A percentile compares a stretch with the other conserved stretches of the same genome.
Evolutionary conservation across 1,139 yeast species (phyloP).

Genomic region (Suhomyces bolitotheri): DNA sequence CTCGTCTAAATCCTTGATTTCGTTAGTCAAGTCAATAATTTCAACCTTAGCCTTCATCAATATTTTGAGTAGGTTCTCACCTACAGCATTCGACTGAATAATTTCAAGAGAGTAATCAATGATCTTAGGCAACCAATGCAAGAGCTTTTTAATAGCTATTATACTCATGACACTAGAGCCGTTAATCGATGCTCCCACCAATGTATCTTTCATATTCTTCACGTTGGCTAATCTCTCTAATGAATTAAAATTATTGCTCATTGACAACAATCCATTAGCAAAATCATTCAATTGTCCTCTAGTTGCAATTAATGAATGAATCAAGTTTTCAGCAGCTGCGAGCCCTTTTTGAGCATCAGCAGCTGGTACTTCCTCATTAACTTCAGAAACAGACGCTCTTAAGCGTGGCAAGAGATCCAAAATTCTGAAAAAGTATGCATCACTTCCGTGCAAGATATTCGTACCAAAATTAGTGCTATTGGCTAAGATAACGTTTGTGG

Average conservation of each 20-base stretch:
- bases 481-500: slow-evolving; percentile 64
- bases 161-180: slow-evolving; percentile 24
- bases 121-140: slow-evolving; percentile 50
- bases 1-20: slow-evolving; percentile 14
- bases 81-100: slow-evolving; percentile 18
- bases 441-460: slow-evolving; percentile 47
- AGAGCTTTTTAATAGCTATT: slow-evolving; percentile 17
- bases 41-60: slow-evolving; percentile 25
- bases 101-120: slow-evolving; percentile 49
- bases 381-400: slow-evolving; percentile 60
- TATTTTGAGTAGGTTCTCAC: slow-evolving; percentile 10
- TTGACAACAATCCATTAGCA: slow-evolving; percentile 17
- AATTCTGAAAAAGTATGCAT: slow-evolving; percentile 63
- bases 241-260: slow-evolving; percentile 15
- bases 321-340: slow-evolving; percentile 75
- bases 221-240: slow-evolving; percentile 21
- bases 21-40: slow-evolving; percentile 16
- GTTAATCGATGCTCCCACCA: slow-evolving; percentile 19
- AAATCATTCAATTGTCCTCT: slow-evolving; percentile 48
- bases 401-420: slow-evolving; percentile 81
- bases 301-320: slow-evolving; percentile 52
- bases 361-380: slow-evolving; percentile 73
- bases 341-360: slow-evolving; percentile 75
- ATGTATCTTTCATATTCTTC: slow-evolving; percentile 15
- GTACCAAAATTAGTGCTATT: slow-evolving; percentile 49